Evolutionary conservation across 2,329 filamentous ascomycete genomes (phyloP).

Genomic region (Pezicula carpinea): DNA sequence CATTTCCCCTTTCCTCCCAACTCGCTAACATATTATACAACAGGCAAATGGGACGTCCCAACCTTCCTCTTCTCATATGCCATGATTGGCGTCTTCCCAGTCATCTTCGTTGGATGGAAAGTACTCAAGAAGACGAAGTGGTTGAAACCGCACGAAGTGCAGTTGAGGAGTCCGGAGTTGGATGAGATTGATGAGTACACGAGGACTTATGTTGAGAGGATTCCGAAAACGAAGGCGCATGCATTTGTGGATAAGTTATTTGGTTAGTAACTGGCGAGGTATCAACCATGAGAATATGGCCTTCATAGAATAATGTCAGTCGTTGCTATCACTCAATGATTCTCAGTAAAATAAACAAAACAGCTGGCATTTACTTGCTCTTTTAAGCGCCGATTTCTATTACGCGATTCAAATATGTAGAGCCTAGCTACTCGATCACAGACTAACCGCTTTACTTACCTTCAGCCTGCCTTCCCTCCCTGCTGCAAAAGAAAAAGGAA

Average conservation of each 20-base stretch:
- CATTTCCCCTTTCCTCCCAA: not conserved
- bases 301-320: no score
- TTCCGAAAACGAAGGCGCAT: slow-evolving; percentile 19
- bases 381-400: no score
- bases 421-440: no score
- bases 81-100: slow-evolving; percentile 56
- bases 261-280: slow-evolving; percentile 1
- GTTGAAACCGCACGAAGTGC: slow-evolving; percentile 46
- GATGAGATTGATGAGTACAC: slow-evolving; percentile 60
- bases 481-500: no score
- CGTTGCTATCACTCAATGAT: no score
- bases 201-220: slow-evolving; percentile 40
- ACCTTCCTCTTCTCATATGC: slow-evolving; percentile 56
- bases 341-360: no score
- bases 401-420: no score
- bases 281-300: no score
- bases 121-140: slow-evolving; percentile 51
- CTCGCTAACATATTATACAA: not conserved
- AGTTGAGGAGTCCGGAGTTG: slow-evolving; percentile 46
- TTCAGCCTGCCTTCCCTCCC: no score
- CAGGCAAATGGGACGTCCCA: slow-evolving; percentile 49
- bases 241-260: slow-evolving; percentile 20
- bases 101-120: slow-evolving; percentile 59
- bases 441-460: no score
- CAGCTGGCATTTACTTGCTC: no score